A percentile compares a stretch with the other conserved stretches of the same genome.
Evolutionary conservation across 129 eudicot species (phyloP).

Genomic region (Chrysanthemum lavandulifolium): DNA sequence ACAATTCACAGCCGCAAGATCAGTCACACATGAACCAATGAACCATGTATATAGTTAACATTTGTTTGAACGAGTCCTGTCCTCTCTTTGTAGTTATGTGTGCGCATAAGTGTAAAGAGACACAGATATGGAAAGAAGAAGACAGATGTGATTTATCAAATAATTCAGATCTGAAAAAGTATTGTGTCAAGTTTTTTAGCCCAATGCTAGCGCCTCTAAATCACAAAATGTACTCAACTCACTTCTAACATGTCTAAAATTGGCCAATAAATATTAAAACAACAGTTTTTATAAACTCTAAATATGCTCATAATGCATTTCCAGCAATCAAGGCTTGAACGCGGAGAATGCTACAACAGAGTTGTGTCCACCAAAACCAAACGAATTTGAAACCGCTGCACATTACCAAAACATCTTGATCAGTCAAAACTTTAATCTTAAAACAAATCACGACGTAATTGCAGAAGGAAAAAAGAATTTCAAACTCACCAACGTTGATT

Average conservation of each 20-base stretch:
- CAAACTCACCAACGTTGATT: constrained; percentile 95
- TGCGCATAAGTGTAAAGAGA: too few species aligned
- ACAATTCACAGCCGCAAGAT: too few species aligned
- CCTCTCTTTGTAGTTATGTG: too few species aligned
- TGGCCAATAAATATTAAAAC: constrained; percentile 30
- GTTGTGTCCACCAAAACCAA: constrained; percentile 96
- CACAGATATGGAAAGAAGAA: too few species aligned
- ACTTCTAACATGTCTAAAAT: constrained; percentile 31
- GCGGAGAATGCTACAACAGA: constrained; percentile 92
- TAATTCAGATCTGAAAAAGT: constrained; percentile 12
- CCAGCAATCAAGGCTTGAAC: constrained; percentile 66
- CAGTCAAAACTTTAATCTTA: too few species aligned
- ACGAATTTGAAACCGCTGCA: constrained; percentile 94
- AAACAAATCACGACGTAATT: too few species aligned
- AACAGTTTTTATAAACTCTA: constrained; percentile 30
- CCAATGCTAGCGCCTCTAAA: constrained; percentile 33
- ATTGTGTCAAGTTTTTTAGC: not conserved
- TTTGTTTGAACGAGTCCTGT: too few species aligned
- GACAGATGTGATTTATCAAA: constrained; percentile 7
- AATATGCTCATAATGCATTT: not conserved
- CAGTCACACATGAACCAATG: too few species aligned
- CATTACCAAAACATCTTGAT: not conserved
- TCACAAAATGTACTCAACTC: constrained; percentile 39
- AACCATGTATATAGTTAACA: too few species aligned
- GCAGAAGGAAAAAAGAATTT: too few species aligned